Evolutionary conservation across 768 basidiomycete species (phyloP), one percentile per base, ranked within the genome.

Genomic region (Strobilomyces echinocephalus): DNA sequence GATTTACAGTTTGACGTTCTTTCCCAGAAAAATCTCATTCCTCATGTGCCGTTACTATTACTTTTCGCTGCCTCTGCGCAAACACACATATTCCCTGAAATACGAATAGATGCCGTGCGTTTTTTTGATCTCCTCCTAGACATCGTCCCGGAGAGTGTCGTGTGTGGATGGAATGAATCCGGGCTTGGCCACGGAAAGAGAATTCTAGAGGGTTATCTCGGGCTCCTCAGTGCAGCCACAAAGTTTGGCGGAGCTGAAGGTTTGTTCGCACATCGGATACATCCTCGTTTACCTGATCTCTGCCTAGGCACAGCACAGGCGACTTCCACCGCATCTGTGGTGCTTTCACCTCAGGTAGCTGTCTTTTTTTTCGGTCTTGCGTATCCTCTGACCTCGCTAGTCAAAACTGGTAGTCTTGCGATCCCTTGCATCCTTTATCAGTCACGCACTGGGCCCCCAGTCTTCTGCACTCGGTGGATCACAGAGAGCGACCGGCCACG

Each of bases 31-130:
- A 76, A 82, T 47, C 69, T 97, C 1, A 54, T 73, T 1, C 93
- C 95, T 5, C 91, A 97, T 63, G 76, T 87, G 0, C 74, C 89
- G 1, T 63, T 84, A 0, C 74, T 97, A 6, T 75, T 97, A 21
- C 80, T 98, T 15, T 95, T 94, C 66, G 83, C 84, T 0, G 85
- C 90, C 7, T 95, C 94, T 10, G 91, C 92, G 0, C 87, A 95
- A 67, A 94, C 91, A 0, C 89, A 95, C 62, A 95, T 98, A 44
- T 97, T 94, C 68, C 94, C 94, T 20, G 92, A 95, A 68, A 92
- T 97, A 55, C 81, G 93, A 15, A 79, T 97, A 36, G 95, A 97
- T 64, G 91, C 92, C 4, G 77, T 95, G 50, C 83, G 85, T 12
- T 82, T 92, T 59, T 70, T 97, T 40, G 80, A 88, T 61, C 65